A percentile compares a stretch with the other conserved stretches of the same genome.
Conservation (phyloP, 306 rosid genomes). For the Malus sieversii region DNA sequence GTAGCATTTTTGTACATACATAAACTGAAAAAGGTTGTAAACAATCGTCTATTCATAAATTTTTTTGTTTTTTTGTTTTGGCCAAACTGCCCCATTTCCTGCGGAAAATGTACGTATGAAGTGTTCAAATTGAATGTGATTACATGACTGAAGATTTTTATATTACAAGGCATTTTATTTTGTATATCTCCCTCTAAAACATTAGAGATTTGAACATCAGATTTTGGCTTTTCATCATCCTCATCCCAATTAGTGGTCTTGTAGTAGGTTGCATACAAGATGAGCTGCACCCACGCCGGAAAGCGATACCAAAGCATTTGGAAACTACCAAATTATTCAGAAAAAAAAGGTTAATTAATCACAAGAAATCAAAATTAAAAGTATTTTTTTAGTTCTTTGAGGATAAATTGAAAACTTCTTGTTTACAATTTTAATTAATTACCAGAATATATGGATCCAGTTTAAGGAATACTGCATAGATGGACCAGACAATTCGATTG, state of each 20-base stretch:
- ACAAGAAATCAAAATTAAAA: too few species aligned
- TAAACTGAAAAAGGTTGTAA: too few species aligned
- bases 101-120: background rate
- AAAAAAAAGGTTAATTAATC: background rate
- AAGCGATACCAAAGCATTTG: slow-evolving; percentile 41
- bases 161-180: background rate
- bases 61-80: too few species aligned
- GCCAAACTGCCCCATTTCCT: too few species aligned
- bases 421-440: background rate
- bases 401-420: background rate
- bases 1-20: too few species aligned
- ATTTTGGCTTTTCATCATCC: background rate
- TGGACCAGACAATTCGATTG: slow-evolving; percentile 51
- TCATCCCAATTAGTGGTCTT: slow-evolving; percentile 8
- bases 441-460: slow-evolving; percentile 46
- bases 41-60: too few species aligned
- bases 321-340: slow-evolving; percentile 20
- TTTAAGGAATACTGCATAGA: slow-evolving; percentile 40
- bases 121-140: background rate
- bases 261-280: slow-evolving; percentile 35
- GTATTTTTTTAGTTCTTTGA: too few species aligned
- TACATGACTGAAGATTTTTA: background rate
- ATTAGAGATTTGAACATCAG: background rate
- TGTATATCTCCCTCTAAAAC: background rate
- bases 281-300: slow-evolving; percentile 35